Evolutionary conservation across 345 rosid species (phyloP).

Genomic region (Pseudoturritis turrita): DNA sequence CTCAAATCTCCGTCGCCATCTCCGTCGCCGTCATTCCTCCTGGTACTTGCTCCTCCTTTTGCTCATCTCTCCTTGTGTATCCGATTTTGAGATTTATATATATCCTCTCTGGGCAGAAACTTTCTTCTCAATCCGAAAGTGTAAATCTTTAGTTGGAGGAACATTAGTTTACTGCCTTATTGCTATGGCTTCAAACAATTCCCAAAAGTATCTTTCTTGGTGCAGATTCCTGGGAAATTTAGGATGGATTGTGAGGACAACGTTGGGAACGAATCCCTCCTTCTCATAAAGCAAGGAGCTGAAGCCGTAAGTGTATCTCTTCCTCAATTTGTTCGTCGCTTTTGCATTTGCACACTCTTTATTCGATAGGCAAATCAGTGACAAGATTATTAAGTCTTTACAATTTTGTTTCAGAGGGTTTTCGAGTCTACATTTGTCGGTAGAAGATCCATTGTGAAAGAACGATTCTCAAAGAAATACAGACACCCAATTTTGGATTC

Average conservation of each 20-base stretch:
- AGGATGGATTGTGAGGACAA: slow-evolving; percentile 33
- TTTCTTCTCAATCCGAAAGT: background rate
- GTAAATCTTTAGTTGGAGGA: background rate
- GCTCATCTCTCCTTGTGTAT: too few species aligned
- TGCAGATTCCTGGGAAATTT: slow-evolving; percentile 2
- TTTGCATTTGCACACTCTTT: too few species aligned
- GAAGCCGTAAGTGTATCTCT: slow-evolving; percentile 54
- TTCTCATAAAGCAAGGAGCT: slow-evolving; percentile 74
- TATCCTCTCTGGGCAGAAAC: too few species aligned
- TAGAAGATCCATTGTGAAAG: slow-evolving; percentile 68
- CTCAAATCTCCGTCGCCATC: too few species aligned
- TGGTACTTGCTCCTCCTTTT: background rate
- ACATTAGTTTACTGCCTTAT: background rate
- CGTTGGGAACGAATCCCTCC: slow-evolving; percentile 30
- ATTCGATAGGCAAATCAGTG: background rate
- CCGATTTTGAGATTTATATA: too few species aligned
- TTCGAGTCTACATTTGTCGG: slow-evolving; percentile 78
- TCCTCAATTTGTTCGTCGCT: background rate
- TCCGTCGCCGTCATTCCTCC: background rate
- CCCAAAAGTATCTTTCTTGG: background rate
- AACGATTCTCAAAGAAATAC: slow-evolving; percentile 92
- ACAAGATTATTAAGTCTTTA: background rate
- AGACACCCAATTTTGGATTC: slow-evolving; percentile 87
- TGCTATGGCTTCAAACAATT: background rate
- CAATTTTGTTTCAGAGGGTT: slow-evolving; percentile 51